These are phyloP conservation scores for Phytopythium delawarense DNA, from an alignment of 352 stramenopile genomes.

Conservation along the genomic window DNA sequence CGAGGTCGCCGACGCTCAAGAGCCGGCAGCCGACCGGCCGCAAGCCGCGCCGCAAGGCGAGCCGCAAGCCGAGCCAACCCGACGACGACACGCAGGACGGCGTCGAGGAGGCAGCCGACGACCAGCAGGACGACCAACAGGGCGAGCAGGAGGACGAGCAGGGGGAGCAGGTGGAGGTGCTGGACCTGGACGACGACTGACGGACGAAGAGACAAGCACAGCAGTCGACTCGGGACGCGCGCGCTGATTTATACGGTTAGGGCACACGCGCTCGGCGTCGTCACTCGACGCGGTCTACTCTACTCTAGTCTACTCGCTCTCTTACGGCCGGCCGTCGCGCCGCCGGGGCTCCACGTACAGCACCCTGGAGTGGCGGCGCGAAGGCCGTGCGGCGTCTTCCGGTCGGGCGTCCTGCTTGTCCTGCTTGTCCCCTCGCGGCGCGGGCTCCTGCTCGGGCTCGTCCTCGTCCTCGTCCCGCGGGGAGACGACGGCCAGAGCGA, in stretches of 20 bases:
- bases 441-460: not conserved
- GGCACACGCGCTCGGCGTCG: not conserved
- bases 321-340: not conserved
- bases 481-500: not conserved
- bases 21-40: slow-evolving; percentile 6
- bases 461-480: slow-evolving; percentile 1
- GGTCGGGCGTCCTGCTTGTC: not conserved
- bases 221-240: not conserved
- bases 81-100: slow-evolving; percentile 21
- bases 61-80: not conserved
- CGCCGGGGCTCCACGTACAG: not conserved
- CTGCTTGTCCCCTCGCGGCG: not conserved
- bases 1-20: slow-evolving; percentile 44
- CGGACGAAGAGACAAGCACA: slow-evolving; percentile 3
- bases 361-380: not conserved
- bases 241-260: not conserved
- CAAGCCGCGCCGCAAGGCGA: not conserved
- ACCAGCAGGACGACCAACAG: slow-evolving; percentile 32
- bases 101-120: slow-evolving; percentile 16
- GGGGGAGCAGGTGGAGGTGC: slow-evolving; percentile 43
- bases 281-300: not conserved
- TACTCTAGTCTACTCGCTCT: not conserved
- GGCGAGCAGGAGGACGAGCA: slow-evolving; percentile 39
- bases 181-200: slow-evolving; percentile 51
- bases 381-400: not conserved